A percentile compares a stretch with the other conserved stretches of the same genome.
Conservation (phyloP, 2,329 filamentous ascomycete species). For the Penicillium sp. region DNA sequence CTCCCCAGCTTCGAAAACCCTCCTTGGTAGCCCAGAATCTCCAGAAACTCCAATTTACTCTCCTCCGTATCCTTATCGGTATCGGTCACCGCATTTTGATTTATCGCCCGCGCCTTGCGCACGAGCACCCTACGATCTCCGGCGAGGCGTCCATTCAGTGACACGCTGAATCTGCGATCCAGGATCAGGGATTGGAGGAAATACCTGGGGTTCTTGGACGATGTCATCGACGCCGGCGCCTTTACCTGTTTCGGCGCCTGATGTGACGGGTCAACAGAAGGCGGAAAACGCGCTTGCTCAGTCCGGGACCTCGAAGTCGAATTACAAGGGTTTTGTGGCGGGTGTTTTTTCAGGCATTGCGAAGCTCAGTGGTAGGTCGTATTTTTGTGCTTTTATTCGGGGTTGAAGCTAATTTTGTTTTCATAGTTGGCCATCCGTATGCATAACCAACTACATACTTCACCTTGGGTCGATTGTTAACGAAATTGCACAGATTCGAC, state of each 20-base stretch:
- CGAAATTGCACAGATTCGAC: slow-evolving; percentile 59
- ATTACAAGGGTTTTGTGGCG: slow-evolving; percentile 93
- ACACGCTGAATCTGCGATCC: slow-evolving; percentile 3
- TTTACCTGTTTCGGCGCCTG: slow-evolving; percentile 1
- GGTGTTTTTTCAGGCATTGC: slow-evolving; percentile 92
- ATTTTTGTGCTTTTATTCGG: not conserved
- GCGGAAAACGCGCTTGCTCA: slow-evolving; percentile 9
- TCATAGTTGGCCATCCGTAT: slow-evolving; percentile 50
- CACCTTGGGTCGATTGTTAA: not conserved
- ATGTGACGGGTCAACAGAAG: slow-evolving; percentile 7
- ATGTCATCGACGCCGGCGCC: slow-evolving; percentile 23
- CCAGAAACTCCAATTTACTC: not conserved
- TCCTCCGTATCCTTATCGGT: slow-evolving; percentile 1
- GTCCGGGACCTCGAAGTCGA: slow-evolving; percentile 30
- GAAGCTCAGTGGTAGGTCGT: slow-evolving; percentile 65
- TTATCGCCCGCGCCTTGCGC: not conserved
- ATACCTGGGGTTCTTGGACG: not conserved
- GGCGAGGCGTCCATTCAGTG: slow-evolving; percentile 4
- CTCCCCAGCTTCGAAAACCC: not conserved
- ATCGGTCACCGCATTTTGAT: not conserved
- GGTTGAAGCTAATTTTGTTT: not conserved
- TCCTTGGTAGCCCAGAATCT: not conserved
- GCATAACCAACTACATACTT: slow-evolving; percentile 16
- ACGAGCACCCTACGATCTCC: not conserved
- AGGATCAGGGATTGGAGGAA: not conserved